A percentile compares a stretch with the other conserved stretches of the same genome.
Conservation (phyloP, 1,284 basidiomycete species). For the Irpex lacteus region DNA sequence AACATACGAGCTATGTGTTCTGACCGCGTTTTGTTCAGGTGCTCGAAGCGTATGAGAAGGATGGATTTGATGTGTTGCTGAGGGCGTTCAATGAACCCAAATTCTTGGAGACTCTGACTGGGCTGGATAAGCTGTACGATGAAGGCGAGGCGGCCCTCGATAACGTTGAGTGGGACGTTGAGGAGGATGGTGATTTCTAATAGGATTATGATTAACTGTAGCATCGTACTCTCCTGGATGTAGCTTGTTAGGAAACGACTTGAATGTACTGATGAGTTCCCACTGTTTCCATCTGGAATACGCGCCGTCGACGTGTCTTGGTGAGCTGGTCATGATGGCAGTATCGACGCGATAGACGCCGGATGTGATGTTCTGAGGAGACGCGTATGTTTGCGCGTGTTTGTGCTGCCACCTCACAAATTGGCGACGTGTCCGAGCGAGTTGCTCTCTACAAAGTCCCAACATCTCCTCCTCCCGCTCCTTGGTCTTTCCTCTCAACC, state of each 20-base stretch:
- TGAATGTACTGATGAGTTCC: neutral
- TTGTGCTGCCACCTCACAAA: constrained; percentile 30
- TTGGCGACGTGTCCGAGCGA: constrained; percentile 19
- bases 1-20: constrained; percentile 1
- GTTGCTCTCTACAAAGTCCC: constrained; percentile 8
- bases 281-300: neutral
- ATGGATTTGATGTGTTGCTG: constrained; percentile 79
- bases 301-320: neutral
- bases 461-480: constrained; percentile 22
- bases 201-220: neutral
- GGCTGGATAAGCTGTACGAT: constrained; percentile 79
- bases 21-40: constrained; percentile 45
- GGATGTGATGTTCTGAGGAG: neutral
- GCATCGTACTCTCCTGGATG: neutral
- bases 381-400: constrained; percentile 22
- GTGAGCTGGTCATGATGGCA: neutral
- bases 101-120: constrained; percentile 82
- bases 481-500: constrained; percentile 24
- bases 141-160: constrained; percentile 79
- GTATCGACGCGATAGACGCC: constrained; percentile 1
- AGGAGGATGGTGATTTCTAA: constrained; percentile 34
- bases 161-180: constrained; percentile 75
- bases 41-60: constrained; percentile 67
- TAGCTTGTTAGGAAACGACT: neutral
- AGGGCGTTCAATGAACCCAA: constrained; percentile 84